A percentile compares a stretch with the other conserved stretches of the same genome.
Conservation (phyloP, 208 protist species). For the Crithidia acanthocephali region DNA sequence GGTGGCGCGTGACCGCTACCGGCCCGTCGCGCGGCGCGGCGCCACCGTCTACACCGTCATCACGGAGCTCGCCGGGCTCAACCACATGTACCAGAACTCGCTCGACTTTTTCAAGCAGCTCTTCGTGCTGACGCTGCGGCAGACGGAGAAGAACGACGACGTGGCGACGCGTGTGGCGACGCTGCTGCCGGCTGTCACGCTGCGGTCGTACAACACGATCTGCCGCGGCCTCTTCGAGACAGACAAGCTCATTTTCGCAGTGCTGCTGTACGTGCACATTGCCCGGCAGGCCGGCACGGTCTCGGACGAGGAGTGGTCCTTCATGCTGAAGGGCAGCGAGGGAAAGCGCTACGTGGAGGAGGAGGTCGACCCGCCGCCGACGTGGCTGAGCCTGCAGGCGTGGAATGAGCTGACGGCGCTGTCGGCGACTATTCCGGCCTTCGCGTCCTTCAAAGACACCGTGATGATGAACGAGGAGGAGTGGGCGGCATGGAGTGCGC, state of each 20-base stretch:
- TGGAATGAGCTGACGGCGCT: constrained; percentile 96
- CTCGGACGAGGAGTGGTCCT: constrained; percentile 84
- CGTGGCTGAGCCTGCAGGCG: constrained; percentile 86
- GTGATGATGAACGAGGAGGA: constrained; percentile 82
- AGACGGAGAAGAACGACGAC: constrained; percentile 79
- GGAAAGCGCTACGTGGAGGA: constrained; percentile 69
- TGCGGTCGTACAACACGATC: constrained; percentile 92
- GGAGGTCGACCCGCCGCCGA: constrained; percentile 73
- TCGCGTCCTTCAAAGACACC: constrained; percentile 85
- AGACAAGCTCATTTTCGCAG: constrained; percentile 97
- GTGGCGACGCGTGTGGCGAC: constrained; percentile 80
- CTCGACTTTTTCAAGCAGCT: constrained; percentile 94
- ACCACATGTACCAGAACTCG: constrained; percentile 96
- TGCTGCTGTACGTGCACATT: constrained; percentile 93
- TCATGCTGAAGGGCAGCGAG: constrained; percentile 90
- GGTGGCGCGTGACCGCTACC: constrained; percentile 92
- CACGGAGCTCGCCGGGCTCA: constrained; percentile 86
- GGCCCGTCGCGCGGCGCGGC: constrained; percentile 93
- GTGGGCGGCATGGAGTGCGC: constrained; percentile 91
- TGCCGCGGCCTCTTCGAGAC: constrained; percentile 96
- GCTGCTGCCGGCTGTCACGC: constrained; percentile 87
- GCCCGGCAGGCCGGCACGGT: constrained; percentile 73
- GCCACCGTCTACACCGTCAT: constrained; percentile 96
- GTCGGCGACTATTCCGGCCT: constrained; percentile 71
- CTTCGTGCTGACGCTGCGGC: constrained; percentile 90